Conservation (phyloP, 306 rosid species). For the Lathyrus oleraceus region DNA sequence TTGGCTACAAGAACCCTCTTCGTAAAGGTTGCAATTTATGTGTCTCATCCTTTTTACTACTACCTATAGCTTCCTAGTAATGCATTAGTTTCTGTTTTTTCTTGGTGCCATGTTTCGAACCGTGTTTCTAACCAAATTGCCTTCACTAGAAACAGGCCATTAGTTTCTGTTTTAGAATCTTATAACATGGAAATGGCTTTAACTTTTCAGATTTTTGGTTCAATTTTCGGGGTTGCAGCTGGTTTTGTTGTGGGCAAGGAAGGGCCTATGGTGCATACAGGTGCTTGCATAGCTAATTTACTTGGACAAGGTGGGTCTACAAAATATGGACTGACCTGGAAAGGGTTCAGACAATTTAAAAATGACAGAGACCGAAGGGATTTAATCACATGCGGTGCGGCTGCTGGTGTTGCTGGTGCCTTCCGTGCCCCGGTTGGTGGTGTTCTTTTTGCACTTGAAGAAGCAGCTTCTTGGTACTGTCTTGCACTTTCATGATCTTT, state of each 20-base stretch:
- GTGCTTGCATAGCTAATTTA: constrained; percentile 75
- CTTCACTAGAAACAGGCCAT: too few species aligned
- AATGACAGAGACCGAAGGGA: constrained; percentile 79
- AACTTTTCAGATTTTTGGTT: constrained; percentile 70
- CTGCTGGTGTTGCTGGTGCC: constrained; percentile 90
- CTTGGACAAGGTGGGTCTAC: constrained; percentile 85
- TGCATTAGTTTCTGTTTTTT: neutral
- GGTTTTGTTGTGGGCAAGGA: constrained; percentile 85
- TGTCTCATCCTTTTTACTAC: neutral
- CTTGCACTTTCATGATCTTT: neutral
- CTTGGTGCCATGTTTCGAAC: neutral
- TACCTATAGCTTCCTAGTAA: neutral
- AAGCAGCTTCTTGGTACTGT: constrained; percentile 69
- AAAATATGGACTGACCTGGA: constrained; percentile 69
- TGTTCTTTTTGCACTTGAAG: constrained; percentile 88
- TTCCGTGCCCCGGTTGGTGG: constrained; percentile 92
- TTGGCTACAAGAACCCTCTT: constrained; percentile 78
- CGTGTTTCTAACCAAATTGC: too few species aligned
- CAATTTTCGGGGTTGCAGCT: constrained; percentile 75
- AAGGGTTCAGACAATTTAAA: constrained; percentile 73
- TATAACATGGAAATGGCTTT: constrained; percentile 11
- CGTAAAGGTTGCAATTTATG: constrained; percentile 55
- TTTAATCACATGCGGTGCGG: constrained; percentile 83
- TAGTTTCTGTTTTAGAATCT: neutral
- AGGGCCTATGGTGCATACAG: constrained; percentile 92